These are phyloP conservation scores for Kurtzmaniella quercitrusa DNA, from an alignment of 1,139 yeast genomes.

Conservation along the genomic window DNA sequence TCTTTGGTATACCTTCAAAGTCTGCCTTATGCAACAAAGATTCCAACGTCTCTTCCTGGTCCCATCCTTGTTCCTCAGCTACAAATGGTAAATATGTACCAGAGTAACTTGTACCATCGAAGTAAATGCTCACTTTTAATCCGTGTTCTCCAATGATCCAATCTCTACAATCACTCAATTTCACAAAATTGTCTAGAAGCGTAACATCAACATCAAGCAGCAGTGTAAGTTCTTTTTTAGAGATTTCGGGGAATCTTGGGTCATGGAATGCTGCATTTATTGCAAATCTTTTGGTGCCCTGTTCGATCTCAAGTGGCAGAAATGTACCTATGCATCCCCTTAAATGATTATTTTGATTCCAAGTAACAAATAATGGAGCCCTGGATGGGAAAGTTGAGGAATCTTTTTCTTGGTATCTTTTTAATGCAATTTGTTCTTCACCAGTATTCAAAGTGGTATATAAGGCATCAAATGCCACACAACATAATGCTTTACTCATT, in stretches of 20 bases:
- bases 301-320: conserved; percentile 36
- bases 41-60: conserved; percentile 61
- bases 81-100: conserved; percentile 92
- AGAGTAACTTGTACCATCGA: conserved; percentile 34
- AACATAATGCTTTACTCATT: conserved; percentile 34
- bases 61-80: conserved; percentile 88
- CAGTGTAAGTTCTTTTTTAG: conserved; percentile 46
- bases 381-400: conserved; percentile 37
- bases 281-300: conserved; percentile 63
- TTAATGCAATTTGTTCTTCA: conserved; percentile 14
- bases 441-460: conserved; percentile 17
- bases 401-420: conserved; percentile 12
- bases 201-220: conserved; percentile 52
- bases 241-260: conserved; percentile 70
- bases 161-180: conserved; percentile 47
- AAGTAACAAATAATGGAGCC: conserved; percentile 76
- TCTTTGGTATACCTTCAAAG: conserved; percentile 16
- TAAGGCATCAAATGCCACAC: conserved; percentile 37
- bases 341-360: conserved; percentile 59
- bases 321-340: conserved; percentile 97
- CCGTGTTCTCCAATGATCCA: conserved; percentile 90
- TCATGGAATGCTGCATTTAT: conserved; percentile 71
- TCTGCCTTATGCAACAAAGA: conserved; percentile 74
- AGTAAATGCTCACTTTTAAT: conserved; percentile 51
- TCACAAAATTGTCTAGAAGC: conserved; percentile 56